A percentile compares a stretch with the other conserved stretches of the same genome.
Evolutionary conservation across 108 stramenopile species (phyloP).

Genomic region (Poteriospumella lacustris): DNA sequence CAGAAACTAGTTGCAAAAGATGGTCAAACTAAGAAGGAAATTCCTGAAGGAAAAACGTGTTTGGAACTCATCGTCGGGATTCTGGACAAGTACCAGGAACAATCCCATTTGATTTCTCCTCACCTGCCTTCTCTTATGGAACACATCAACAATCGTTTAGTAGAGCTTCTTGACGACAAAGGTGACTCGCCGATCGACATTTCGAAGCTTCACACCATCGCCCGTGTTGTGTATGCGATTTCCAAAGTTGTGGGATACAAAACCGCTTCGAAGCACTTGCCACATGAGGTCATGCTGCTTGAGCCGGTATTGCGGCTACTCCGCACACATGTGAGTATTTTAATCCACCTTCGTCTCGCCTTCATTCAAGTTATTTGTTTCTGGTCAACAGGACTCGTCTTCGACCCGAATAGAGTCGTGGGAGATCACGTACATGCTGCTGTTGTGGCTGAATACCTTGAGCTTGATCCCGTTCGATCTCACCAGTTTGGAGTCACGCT

Average conservation of each 20-base stretch:
- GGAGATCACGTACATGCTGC: constrained; percentile 84
- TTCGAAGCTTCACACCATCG: constrained; percentile 48
- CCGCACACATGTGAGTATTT: constrained; percentile 45
- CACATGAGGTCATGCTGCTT: constrained; percentile 81
- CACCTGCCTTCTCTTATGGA: constrained; percentile 37
- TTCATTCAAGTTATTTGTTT: too few species aligned
- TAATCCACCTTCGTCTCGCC: too few species aligned
- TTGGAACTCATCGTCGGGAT: neutral
- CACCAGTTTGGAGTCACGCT: constrained; percentile 64
- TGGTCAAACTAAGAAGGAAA: too few species aligned
- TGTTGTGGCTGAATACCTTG: constrained; percentile 89
- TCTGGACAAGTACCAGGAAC: constrained; percentile 86
- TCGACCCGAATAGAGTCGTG: too few species aligned
- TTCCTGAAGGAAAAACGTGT: neutral
- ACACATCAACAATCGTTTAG: neutral
- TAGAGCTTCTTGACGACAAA: neutral
- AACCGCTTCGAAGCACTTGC: constrained; percentile 70
- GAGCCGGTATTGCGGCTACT: constrained; percentile 72
- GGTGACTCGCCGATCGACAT: neutral
- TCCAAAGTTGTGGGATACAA: constrained; percentile 88
- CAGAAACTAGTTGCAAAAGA: too few species aligned
- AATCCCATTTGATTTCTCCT: constrained; percentile 79
- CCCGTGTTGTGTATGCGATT: constrained; percentile 75
- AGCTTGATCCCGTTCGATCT: constrained; percentile 90
- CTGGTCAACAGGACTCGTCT: too few species aligned